A percentile compares a stretch with the other conserved stretches of the same genome.
phyloP scores from a whole-genome alignment of 2,329 filamentous ascomycete genomes.

The Fragosphaeria purpurea region DNA sequence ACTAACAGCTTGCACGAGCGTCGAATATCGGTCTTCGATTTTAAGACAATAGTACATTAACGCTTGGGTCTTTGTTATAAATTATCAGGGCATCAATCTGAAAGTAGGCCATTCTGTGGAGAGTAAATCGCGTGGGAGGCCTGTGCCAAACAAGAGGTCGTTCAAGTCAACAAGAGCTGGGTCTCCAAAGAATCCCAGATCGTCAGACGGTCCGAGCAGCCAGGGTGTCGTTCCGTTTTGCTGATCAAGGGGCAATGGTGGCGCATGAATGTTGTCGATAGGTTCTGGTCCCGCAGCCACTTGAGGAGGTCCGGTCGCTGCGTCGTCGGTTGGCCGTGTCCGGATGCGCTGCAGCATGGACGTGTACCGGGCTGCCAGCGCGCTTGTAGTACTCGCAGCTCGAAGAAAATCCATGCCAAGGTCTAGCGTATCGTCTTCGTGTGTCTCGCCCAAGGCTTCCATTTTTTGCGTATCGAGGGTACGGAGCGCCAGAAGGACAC shows the following conservation, averaged over 20 bases:
- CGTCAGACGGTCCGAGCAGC: background rate
- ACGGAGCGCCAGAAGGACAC: slow-evolving; percentile 5
- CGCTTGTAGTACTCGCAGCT: background rate
- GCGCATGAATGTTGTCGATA: too few relatives aligned
- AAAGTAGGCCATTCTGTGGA: background rate
- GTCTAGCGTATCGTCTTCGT: background rate
- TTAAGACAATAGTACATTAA: too few relatives aligned
- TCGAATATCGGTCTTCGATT: too few relatives aligned
- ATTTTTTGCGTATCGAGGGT: slow-evolving; percentile 3
- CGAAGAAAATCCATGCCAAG: slow-evolving; percentile 1
- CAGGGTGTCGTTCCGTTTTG: too few relatives aligned
- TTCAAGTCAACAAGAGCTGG: background rate
- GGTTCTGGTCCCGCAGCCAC: too few relatives aligned
- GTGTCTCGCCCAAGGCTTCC: background rate
- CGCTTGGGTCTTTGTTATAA: too few relatives aligned
- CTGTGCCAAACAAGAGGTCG: slow-evolving; percentile 1
- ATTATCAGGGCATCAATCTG: background rate
- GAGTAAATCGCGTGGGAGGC: background rate
- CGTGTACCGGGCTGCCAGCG: background rate
- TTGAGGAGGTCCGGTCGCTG: background rate
- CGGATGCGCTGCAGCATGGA: slow-evolving; percentile 1
- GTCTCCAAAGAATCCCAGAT: background rate
- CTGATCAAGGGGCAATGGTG: too few relatives aligned
- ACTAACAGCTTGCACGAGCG: too few relatives aligned
- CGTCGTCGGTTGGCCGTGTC: background rate